Conservation (phyloP, 2,329 filamentous ascomycete species). For the Teratosphaeria gauchensis region DNA sequence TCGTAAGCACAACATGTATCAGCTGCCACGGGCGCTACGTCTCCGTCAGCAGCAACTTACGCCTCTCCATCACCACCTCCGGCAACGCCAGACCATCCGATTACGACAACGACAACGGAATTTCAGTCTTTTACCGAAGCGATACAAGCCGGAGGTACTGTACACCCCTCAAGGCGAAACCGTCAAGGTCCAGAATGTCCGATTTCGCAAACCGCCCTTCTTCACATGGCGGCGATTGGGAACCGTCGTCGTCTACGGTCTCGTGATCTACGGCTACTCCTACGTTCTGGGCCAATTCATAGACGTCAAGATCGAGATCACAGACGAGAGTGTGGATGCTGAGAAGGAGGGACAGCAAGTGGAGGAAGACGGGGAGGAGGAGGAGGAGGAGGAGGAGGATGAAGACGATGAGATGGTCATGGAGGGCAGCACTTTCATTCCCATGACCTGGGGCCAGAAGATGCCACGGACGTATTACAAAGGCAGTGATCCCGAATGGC, state of each 20-base stretch:
- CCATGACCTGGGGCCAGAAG: slow-evolving; percentile 37
- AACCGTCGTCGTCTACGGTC: slow-evolving; percentile 15
- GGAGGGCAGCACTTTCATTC: slow-evolving; percentile 37
- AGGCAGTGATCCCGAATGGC: slow-evolving; percentile 45
- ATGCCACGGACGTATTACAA: slow-evolving; percentile 36
- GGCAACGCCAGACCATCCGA: neutral
- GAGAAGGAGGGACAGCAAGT: slow-evolving; percentile 12
- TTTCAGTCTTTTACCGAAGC: slow-evolving; percentile 3
- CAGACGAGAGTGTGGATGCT: slow-evolving; percentile 15
- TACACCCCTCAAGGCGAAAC: neutral
- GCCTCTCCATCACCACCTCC: neutral
- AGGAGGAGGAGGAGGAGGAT: slow-evolving; percentile 19
- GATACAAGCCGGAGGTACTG: slow-evolving; percentile 2
- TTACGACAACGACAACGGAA: slow-evolving; percentile 1
- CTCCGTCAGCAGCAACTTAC: slow-evolving; percentile 16
- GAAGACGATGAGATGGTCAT: slow-evolving; percentile 23
- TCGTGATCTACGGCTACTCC: slow-evolving; percentile 12
- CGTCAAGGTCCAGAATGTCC: slow-evolving; percentile 19
- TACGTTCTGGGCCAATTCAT: slow-evolving; percentile 16
- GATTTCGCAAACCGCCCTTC: slow-evolving; percentile 27
- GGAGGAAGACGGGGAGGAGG: slow-evolving; percentile 18
- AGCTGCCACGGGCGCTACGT: slow-evolving; percentile 18
- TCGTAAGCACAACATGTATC: slow-evolving; percentile 12
- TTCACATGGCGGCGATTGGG: slow-evolving; percentile 22
- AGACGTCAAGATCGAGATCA: slow-evolving; percentile 21